Base-by-base conservation (phyloP, 192 early-diverging fungal species). In the Coemansia sp. region DNA sequence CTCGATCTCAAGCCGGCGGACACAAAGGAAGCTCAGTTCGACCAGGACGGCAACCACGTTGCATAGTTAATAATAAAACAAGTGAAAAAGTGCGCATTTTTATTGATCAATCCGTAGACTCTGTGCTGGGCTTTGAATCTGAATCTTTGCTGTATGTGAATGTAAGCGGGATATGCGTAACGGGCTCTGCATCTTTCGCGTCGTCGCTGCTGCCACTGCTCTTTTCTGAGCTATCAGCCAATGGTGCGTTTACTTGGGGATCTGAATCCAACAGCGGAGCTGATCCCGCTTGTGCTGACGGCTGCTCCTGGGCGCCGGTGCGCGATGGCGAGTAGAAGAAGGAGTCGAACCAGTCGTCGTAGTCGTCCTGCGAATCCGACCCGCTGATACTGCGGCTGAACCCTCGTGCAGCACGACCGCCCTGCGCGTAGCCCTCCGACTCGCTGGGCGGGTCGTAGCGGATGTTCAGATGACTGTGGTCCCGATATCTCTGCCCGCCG, bases 271-370 rank as follows among this genome's bases (percentile, higher is more conserved):
- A 59, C 46, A 69, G 14, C 23, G 66, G 59, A 0, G 66, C 73
- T 2, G 71, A 67, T 30, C 27, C 27, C 4, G 27, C 27, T 5
- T 30, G 27, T 5, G 2, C 27, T 30, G 27, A 30, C 27, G 27
- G 27, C 27, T 30, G 27, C 57, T 42, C 44, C 53, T 41, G 39
- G 43, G 10, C 30, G 19, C 12, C 57, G 42, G 4, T 50, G 48
- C n/a, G 22, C 17, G 62, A 57, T 9, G 67, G 53, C 22, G 66
- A 15, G 42, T 66, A 66, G 50, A 67, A 60, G 34, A 57, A 62
- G 33, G 73, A 59, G 42, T 77, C 74, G 25, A 71, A 71, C 74
- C 74, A 77, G 55, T 71, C 64, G 38, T 70, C 74, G 13, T 59
- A 67, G 2, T 49, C 19, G 5, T 63, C 71, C 12, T 1, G 48